Evolutionary conservation across 495 filamentous ascomycete species (phyloP), one percentile per base, ranked within the genome.

Genomic region (Penicillium angulare): DNA sequence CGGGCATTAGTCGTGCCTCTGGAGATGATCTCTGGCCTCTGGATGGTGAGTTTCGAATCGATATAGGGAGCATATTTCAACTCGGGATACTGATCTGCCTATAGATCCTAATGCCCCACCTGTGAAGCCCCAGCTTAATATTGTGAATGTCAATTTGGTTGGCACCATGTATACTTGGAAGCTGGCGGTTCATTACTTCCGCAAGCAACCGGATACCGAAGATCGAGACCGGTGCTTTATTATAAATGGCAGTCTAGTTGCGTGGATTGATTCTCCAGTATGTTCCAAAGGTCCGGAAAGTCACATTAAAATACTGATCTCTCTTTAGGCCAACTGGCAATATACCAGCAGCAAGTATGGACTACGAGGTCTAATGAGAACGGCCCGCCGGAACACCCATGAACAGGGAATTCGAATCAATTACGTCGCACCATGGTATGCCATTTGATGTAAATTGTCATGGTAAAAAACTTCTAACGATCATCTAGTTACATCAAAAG

Each of bases 151-250:
- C 3, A 75, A 77, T 49, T 45, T 77, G 13, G 61, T 53, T 18
- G 74, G 70, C 4, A 64, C 62, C 4, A 47, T 77, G 20, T 74
- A 71, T 36, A 72, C 67, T 4, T 64, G 57, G 55, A 75, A 75
- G 41, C 48, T 77, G n/a, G 71, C 72, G 1, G 47, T 77, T 1
- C 69, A 75, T 48, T 72, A 75, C 43, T 75, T 77, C 55, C 56
- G 64, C 16, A 61, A 67, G 32, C 66, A 70, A 43, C 61, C 62
- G 0, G 59, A 63, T 50, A 57, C 52, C 27, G 50, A 55, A 5
- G 61, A 68, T 32, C 52, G 66, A 16, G 65, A 71, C 42, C 31
- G 63, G 8, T 64, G 65, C 41, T 61, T 72, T 40, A 63, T 70
- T 26, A 60, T 68, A 27, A 67, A 53, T 9, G 57, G 54, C 7